A percentile compares a stretch with the other conserved stretches of the same genome.
These are phyloP conservation scores for Arabidopsis arenosa DNA, from an alignment of 345 rosid genomes.

Conservation along the genomic window DNA sequence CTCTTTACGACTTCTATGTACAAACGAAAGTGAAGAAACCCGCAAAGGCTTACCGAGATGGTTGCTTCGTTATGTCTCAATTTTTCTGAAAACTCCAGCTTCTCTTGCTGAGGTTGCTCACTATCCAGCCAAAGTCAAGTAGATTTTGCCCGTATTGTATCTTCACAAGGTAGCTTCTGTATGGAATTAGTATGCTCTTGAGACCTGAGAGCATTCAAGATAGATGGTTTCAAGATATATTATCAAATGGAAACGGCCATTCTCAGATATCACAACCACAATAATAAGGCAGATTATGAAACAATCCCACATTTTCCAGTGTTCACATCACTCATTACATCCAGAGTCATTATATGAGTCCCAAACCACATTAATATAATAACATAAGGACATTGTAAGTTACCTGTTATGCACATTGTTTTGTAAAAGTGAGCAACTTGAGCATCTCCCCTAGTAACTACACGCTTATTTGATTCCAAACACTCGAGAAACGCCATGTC, in stretches of 20 bases:
- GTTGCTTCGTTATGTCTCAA: constrained; percentile 31
- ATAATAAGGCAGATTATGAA: constrained; percentile 1
- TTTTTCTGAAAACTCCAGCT: constrained; percentile 63
- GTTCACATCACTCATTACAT: constrained; percentile 4
- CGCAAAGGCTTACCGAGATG: constrained; percentile 14
- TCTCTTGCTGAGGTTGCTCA: constrained; percentile 61
- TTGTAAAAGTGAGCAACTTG: constrained; percentile 69
- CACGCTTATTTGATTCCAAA: constrained; percentile 69
- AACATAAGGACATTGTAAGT: constrained; percentile 5
- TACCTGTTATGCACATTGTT: constrained; percentile 93
- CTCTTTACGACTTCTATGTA: constrained; percentile 34
- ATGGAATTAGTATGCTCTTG: constrained; percentile 76
- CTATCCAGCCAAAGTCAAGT: constrained; percentile 68
- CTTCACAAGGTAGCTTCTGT: constrained; percentile 77
- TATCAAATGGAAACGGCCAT: constrained; percentile 14
- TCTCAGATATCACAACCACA: background rate
- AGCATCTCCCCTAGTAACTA: constrained; percentile 66
- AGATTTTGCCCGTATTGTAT: constrained; percentile 57
- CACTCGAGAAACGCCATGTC: constrained; percentile 91
- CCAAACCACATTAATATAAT: background rate
- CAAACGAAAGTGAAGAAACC: constrained; percentile 19
- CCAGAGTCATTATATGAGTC: background rate
- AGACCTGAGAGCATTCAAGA: constrained; percentile 60
- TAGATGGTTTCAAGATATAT: constrained; percentile 13
- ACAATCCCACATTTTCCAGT: background rate